Evolutionary conservation across 305 asterid species (phyloP), one percentile per base, ranked within the genome.

Genomic region (Rubia peregrina): DNA sequence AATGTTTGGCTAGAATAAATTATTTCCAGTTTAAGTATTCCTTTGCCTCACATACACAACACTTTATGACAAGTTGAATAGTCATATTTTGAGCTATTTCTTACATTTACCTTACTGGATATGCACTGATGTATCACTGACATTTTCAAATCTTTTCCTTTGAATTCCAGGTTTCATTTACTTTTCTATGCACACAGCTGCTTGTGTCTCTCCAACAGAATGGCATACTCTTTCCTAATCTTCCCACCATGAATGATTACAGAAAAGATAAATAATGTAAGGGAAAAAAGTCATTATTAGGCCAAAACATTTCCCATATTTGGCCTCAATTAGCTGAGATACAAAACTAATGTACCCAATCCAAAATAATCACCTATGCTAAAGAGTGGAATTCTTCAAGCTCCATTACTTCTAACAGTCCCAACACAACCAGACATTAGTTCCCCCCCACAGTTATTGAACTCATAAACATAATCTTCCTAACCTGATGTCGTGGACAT

Each of bases 371-470:
- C n/a, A n/a, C n/a, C n/a, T n/a, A n/a, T n/a, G n/a, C n/a, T n/a
- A n/a, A n/a, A n/a, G n/a, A n/a, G n/a, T n/a, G n/a, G n/a, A n/a
- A n/a, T n/a, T n/a, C n/a, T n/a, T n/a, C n/a, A n/a, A n/a, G n/a
- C n/a, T n/a, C n/a, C n/a, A n/a, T n/a, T n/a, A n/a, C n/a, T n/a
- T n/a, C n/a, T 95, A 21, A 95, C 98, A 59, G 99, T 95, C 70
- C 63, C 84, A 74, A 96, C 98, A 78, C 96, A 82, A 79, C 98
- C 96, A 59, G 95, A 96, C 99, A 91, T 87, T 83, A 95, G 60
- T 90, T 92, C 83, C 91, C 91, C 30, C 99, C 99, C 75, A 88
- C 94, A 73, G 89, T 92, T 68, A 97, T 95, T 68, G 99, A 95
- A 78, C 99, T 98, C 13, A 98, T 91, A 88, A 95, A 95, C 46